Evolutionary conservation across 2,329 filamentous ascomycete species (phyloP), one percentile per base, ranked within the genome.

Genomic region (Talaromyces piceae): DNA sequence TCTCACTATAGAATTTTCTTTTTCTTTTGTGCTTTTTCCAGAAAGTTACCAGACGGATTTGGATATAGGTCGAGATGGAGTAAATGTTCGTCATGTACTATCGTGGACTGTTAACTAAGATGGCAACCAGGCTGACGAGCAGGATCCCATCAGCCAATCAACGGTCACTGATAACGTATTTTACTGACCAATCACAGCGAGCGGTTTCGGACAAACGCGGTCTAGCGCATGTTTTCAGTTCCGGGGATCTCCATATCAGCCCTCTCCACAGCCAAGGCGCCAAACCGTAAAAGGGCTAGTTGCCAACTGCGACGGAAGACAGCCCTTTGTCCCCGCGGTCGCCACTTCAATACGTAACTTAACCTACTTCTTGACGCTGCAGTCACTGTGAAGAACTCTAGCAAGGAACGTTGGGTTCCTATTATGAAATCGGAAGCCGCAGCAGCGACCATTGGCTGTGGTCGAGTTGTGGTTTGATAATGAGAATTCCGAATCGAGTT

Each of bases 211-310:
- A 41, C 37, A 18, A 44, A 31, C 11, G 28, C 16, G 23, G 51
- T 33, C 41, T 53, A 53, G 51, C 41, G 46, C 41, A 27, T 25
- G 26, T 11, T 23, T 13, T 23, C 39, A 16, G 44, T 6, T 52
- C 46, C 50, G 50, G 51, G 51, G 46, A 52, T 41, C 45, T 27
- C 25, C 28, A 47, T 43, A 22, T 43, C 39, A 43, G 39, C 39
- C n/a, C 5, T 43, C 39, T 25, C 39, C 39, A 43, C 39, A 43
- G 16, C 12, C 3, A 20, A 41, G 12, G 20, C 37, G 12, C 39
- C 23, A 41, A 7, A 16, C 39, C 39, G 20, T 20, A 23, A 41
- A 13, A 5, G 31, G 30, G 5, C 30, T 33, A 12, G 12, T 11
- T 28, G 26, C 26, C 26, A 11, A 6, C 26, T 11, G 26, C 26